These are phyloP conservation scores for Paulownia fortunei DNA, from an alignment of 257 asterid species.

Conservation along the genomic window DNA sequence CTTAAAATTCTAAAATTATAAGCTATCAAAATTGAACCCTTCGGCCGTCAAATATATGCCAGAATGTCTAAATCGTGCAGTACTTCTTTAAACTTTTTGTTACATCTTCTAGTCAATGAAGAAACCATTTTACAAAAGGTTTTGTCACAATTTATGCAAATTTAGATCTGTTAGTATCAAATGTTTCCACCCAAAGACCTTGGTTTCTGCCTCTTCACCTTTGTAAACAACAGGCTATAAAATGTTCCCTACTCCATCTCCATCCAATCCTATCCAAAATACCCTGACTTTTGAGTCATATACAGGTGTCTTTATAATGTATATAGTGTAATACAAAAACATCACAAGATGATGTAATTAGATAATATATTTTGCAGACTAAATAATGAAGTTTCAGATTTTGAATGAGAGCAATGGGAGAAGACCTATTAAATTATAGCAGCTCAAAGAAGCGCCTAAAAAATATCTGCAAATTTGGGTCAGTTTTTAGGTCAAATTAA, in stretches of 20 bases:
- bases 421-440: neutral
- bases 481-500: neutral
- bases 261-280: neutral
- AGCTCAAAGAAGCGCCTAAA: constrained; percentile 12
- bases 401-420: neutral
- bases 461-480: neutral
- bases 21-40: constrained; percentile 1
- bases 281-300: neutral
- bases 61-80: neutral
- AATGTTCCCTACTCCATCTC: neutral
- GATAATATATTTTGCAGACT: neutral
- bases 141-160: neutral
- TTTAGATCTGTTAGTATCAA: neutral
- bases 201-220: constrained; percentile 4
- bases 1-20: neutral
- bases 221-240: neutral
- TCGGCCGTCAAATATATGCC: neutral
- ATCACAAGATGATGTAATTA: neutral
- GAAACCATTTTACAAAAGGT: neutral
- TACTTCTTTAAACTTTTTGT: neutral
- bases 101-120: neutral
- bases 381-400: neutral
- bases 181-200: neutral
- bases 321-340: neutral
- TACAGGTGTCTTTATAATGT: neutral